phyloP scores from a whole-genome alignment of 2,329 filamentous ascomycete species.

The Ciborinia camelliae region DNA sequence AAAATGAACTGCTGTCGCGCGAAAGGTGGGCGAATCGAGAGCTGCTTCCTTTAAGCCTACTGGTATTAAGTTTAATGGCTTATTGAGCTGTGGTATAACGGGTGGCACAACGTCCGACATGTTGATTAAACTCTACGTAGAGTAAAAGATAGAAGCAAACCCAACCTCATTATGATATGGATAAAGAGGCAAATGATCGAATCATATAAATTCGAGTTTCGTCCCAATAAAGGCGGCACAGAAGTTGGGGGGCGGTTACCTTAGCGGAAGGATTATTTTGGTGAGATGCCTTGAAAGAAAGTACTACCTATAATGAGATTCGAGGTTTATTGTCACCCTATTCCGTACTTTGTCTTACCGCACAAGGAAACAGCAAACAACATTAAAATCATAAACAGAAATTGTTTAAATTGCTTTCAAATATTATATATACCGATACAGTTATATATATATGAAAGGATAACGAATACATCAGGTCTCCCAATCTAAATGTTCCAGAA shows the following conservation, averaged over 20 bases:
- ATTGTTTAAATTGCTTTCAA: neutral
- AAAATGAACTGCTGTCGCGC: slow-evolving; percentile 81
- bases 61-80: slow-evolving; percentile 46
- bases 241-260: neutral
- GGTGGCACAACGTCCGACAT: slow-evolving; percentile 25
- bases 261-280: neutral
- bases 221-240: neutral
- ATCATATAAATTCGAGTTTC: neutral
- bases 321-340: too few relatives aligned
- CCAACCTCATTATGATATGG: slow-evolving; percentile 16
- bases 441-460: neutral
- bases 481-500: slow-evolving; percentile 6
- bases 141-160: slow-evolving; percentile 6
- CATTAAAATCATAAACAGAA: neutral
- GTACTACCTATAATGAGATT: too few relatives aligned
- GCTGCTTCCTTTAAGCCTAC: slow-evolving; percentile 91
- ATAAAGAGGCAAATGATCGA: neutral
- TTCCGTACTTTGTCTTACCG: too few relatives aligned
- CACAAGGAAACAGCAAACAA: neutral
- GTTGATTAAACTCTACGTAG: slow-evolving; percentile 24
- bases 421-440: neutral
- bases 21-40: slow-evolving; percentile 94
- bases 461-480: neutral
- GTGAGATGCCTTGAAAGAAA: neutral
- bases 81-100: slow-evolving; percentile 27